Conservation (phyloP, 306 rosid species). For the Dalbergia oliveri region DNA sequence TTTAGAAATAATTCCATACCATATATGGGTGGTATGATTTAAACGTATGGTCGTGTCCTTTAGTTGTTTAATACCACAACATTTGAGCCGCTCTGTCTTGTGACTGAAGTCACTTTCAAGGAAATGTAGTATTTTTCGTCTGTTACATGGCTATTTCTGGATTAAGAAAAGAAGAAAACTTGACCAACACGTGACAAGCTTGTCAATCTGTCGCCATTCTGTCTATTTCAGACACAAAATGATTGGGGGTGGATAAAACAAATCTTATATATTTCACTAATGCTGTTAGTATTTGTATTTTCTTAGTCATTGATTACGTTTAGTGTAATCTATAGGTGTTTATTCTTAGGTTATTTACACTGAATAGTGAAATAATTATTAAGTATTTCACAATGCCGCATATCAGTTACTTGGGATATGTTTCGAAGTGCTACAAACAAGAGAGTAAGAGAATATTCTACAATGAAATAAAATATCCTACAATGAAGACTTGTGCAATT, state of each 20-base stretch:
- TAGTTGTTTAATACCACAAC: neutral
- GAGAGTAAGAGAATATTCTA: too few species aligned
- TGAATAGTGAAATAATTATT: too few species aligned
- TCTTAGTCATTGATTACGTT: neutral
- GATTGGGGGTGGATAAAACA: neutral
- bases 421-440: too few species aligned
- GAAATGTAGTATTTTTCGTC: neutral
- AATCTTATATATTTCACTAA: neutral
- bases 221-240: neutral
- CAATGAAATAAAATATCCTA: too few species aligned
- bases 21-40: neutral
- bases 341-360: too few species aligned
- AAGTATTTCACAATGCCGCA: too few species aligned
- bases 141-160: neutral
- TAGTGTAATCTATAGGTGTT: neutral
- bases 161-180: neutral
- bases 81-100: neutral
- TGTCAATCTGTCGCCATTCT: neutral
- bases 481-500: too few species aligned
- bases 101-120: neutral
- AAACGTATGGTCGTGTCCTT: slow-evolving; percentile 24
- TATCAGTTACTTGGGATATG: too few species aligned
- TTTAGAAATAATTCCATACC: neutral
- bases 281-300: neutral
- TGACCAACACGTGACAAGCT: neutral